Evolutionary conservation across 176 grass and related monocot genomes (phyloP), one percentile per base, ranked within the genome.

Genomic region (Pontederia paniculata): DNA sequence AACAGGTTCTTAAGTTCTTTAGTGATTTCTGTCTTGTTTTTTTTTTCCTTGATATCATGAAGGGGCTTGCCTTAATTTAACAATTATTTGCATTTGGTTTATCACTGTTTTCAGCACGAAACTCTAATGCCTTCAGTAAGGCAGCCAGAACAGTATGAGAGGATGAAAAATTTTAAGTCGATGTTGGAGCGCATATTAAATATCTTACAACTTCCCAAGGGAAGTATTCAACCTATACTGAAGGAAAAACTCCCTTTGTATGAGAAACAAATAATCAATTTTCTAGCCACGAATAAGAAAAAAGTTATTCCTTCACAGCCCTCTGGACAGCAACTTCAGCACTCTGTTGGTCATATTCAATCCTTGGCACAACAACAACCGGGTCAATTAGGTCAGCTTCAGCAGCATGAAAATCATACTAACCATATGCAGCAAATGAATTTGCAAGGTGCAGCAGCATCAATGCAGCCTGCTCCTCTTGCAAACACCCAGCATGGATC

Each of bases 341-440:
- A 80, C 63, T 54, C 82, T 76, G 55, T 52, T 60, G 67, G 73
- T 13, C 81, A 81, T 63, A 60, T 52, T 73, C 76, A 84, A 69
- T 72, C 65, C 17, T 60, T 77, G 63, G 43, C 71, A 31, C 78
- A 86, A 15, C 84, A 79, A 58, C 73, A 80, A 46, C 66, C 58
- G 73, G 61, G 73, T 37, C 89, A 85, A 76, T 19, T 74, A 45
- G 1, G 25, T 52, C 69, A 41, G 42, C 54, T 83, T 65, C 76
- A 70, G 46, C 73, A 89, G 74, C 83, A 78, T 73, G 85, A 89
- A 48, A 84, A 62, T 44, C 77, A 88, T 62, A 17, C 63, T 67
- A 79, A 80, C 60, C 78, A 88, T 51, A 69, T 79, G 71, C 60
- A 77, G 73, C 89, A 85, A 77, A 67, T 74, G 76, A 85, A 54